Conservation (phyloP, 2,329 filamentous ascomycete species). For the Botrytis hyacinthi region DNA sequence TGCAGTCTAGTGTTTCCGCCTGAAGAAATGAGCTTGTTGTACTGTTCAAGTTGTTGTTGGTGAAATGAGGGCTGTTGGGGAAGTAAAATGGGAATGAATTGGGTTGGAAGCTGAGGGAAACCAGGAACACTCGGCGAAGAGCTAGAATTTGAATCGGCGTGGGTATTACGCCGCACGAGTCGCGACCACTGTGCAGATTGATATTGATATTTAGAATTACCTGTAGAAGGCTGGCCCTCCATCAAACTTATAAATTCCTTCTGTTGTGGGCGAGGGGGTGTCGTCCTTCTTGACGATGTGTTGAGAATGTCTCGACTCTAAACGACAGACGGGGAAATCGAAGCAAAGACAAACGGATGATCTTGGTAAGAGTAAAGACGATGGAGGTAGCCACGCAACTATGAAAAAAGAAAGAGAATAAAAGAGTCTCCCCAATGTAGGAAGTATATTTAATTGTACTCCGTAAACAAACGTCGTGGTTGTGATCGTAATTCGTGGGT, state of each 20-base stretch:
- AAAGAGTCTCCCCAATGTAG: background rate
- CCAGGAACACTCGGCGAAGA: constrained; percentile 33
- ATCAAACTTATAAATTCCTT: constrained; percentile 37
- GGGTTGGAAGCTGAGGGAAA: constrained; percentile 41
- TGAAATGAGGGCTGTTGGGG: constrained; percentile 59
- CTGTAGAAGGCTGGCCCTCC: constrained; percentile 38
- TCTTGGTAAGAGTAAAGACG: constrained; percentile 3
- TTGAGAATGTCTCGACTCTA: background rate
- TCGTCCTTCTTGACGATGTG: constrained; percentile 5
- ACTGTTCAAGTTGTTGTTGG: constrained; percentile 61
- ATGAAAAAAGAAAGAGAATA: background rate
- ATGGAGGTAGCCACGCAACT: constrained; percentile 20
- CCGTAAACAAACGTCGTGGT: constrained; percentile 13
- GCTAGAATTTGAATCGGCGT: constrained; percentile 30
- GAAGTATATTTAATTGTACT: background rate
- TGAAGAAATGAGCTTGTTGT: constrained; percentile 63
- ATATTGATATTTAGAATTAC: constrained; percentile 41
- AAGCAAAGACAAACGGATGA: constrained; percentile 3
- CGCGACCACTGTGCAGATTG: constrained; percentile 40
- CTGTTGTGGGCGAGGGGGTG: constrained; percentile 25
- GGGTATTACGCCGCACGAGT: constrained; percentile 39
- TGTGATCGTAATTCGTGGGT: constrained; percentile 8
- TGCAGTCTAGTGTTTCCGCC: constrained; percentile 51
- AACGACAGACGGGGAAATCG: constrained; percentile 2
- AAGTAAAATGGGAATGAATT: constrained; percentile 56